Evolutionary conservation across 140 eudicot genomes (phyloP), one percentile per base, ranked within the genome.

Genomic region (Stevia rebaudiana): DNA sequence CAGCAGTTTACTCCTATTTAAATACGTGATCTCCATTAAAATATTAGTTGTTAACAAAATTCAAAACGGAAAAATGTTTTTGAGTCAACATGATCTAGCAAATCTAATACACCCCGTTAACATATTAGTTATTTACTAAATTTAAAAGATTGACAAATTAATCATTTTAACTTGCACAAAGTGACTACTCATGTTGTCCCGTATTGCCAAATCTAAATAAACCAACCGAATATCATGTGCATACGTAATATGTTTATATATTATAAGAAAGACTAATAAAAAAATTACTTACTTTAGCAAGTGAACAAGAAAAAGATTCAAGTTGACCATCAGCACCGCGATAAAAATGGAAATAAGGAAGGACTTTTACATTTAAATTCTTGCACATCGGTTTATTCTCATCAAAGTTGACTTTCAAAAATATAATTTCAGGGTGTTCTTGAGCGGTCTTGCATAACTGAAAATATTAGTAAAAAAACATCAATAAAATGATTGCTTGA

Each of bases 261-360:
- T 11, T 8, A 31, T 11, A 13, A 24, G 24, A 18, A 36, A 11
- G 18, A 8, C n/a, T 0, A 35, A 3, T 15, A 23, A 2, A 66
- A 22, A 46, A 40, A 43, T 37, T 64, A 36, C 88, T 79, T 77
- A 92, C 96, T 78, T 92, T 92, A 37, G 88, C 95, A 19, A 92
- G 94, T 53, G 94, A 88, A 78, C 97, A 92, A 41, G 99, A 88
- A 73, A 92, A 92, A 3, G 91, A 48, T 58, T 92, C 99, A 12
- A 92, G 86, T 70, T 78, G 92, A 63, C 99, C 96, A 76, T 92
- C 99, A 7, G 95, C 94, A 36, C 99, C 99, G 22, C 99, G 96
- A 65, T 88, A 92, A 67, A 92, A 92, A 74, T 92, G 96, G 77
- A 92, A 92, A 78, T 65, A 85, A 0, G 99, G 99, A 73, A 92